Evolutionary conservation across 345 rosid species (phyloP).

Genomic region (Brassica rapa): DNA sequence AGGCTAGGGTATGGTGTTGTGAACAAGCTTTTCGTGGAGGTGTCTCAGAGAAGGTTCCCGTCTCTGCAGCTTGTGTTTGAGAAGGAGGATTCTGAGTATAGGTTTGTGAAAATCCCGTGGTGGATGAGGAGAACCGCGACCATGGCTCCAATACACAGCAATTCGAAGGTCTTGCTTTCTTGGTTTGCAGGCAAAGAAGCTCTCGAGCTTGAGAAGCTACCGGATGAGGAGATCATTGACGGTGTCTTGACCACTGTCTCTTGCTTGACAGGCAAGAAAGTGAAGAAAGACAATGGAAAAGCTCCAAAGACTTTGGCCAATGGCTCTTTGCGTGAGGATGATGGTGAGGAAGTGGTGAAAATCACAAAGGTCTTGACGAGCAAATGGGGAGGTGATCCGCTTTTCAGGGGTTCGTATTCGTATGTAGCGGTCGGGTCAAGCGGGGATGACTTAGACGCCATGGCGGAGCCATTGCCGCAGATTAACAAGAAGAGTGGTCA

Average conservation of each 20-base stretch:
- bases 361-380: conserved; percentile 66
- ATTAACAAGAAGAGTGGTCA: conserved; percentile 28
- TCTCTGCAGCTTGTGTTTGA: conserved; percentile 75
- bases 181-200: conserved; percentile 99
- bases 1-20: conserved; percentile 92
- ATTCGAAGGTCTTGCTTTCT: conserved; percentile 69
- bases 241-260: conserved; percentile 67
- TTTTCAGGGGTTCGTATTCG: conserved; percentile 88
- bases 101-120: conserved; percentile 71
- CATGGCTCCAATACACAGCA: conserved; percentile 67
- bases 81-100: conserved; percentile 51
- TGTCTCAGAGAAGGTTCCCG: conserved; percentile 51
- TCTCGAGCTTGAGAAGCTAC: conserved; percentile 70
- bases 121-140: conserved; percentile 95
- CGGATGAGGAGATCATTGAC: conserved; percentile 67
- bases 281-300: conserved; percentile 12
- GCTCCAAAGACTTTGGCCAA: conserved; percentile 34
- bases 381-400: conserved; percentile 89
- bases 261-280: conserved; percentile 48
- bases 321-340: conserved; percentile 50
- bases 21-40: conserved; percentile 75
- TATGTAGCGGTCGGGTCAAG: conserved; percentile 88
- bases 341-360: conserved; percentile 35
- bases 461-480: conserved; percentile 89
- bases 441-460: conserved; percentile 76